Percentiles rank a stretch among this genome's conserved stretches.
Conservation (phyloP, 2,329 filamentous ascomycete genomes). For the Ambrosiella xylebori region DNA sequence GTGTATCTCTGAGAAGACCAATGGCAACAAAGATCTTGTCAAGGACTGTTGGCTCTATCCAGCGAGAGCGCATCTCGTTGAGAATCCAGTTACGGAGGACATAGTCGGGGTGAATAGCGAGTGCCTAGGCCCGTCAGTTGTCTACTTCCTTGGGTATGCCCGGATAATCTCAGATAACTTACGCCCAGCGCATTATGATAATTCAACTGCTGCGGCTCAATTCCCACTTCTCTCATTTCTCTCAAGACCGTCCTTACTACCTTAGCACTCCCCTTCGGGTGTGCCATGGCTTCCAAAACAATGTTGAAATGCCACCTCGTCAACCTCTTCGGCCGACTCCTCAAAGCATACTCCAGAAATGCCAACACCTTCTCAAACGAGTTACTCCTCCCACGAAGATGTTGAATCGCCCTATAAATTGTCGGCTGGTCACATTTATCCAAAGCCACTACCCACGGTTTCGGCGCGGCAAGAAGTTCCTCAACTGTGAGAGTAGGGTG, state of each 20-base stretch:
- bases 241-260: constrained; percentile 46
- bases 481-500: background rate
- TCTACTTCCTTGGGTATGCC: background rate
- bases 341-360: constrained; percentile 42
- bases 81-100: constrained; percentile 54
- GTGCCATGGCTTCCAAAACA: constrained; percentile 54
- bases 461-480: background rate
- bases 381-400: constrained; percentile 20
- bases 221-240: constrained; percentile 48
- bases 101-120: constrained; percentile 78
- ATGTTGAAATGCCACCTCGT: constrained; percentile 52
- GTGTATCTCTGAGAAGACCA: constrained; percentile 62
- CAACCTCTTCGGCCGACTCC: constrained; percentile 34
- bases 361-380: constrained; percentile 8
- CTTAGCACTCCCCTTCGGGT: constrained; percentile 48
- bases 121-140: constrained; percentile 28
- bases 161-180: constrained; percentile 14
- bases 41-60: constrained; percentile 37
- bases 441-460: background rate
- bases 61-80: constrained; percentile 54
- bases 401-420: constrained; percentile 32
- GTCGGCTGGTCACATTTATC: constrained; percentile 14
- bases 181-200: constrained; percentile 59
- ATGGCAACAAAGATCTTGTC: constrained; percentile 45
- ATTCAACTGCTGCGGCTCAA: constrained; percentile 47